Conservation (phyloP, 2,329 filamentous ascomycete species). For the Diplodia intermedia region DNA sequence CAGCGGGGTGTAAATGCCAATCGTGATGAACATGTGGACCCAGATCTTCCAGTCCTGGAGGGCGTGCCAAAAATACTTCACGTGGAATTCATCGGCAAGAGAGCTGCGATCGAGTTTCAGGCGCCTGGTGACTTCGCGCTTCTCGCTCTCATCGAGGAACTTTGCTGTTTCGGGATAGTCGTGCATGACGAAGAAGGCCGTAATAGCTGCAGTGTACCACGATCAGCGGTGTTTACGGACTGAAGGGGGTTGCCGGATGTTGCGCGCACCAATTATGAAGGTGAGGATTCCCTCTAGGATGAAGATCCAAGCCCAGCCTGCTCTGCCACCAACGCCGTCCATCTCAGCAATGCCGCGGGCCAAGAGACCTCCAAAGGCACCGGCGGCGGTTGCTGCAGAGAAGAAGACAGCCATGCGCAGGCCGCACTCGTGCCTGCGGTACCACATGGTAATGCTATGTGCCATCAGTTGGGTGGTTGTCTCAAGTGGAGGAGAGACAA, state of each 20-base stretch:
- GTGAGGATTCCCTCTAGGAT: conserved; percentile 44
- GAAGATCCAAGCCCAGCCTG: conserved; percentile 47
- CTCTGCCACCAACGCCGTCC: conserved; percentile 58
- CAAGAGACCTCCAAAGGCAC: conserved; percentile 66
- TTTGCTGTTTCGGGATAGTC: conserved; percentile 66
- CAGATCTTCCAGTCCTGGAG: conserved; percentile 53
- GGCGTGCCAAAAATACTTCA: conserved; percentile 49
- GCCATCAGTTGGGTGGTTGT: conserved; percentile 27
- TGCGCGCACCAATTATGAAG: conserved; percentile 40
- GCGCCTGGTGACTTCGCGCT: conserved; percentile 59
- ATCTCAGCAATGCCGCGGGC: conserved; percentile 66
- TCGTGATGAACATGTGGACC: conserved; percentile 51
- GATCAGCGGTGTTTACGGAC: background rate
- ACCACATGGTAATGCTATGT: conserved; percentile 67
- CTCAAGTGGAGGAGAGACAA: background rate
- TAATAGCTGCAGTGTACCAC: conserved; percentile 30
- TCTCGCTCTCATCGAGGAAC: conserved; percentile 60
- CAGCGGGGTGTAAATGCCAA: conserved; percentile 51
- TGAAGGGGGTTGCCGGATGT: no score
- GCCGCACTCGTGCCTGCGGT: conserved; percentile 65
- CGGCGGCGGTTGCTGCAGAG: conserved; percentile 63
- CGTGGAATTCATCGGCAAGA: conserved; percentile 48
- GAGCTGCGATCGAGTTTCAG: conserved; percentile 35
- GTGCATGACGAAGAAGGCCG: conserved; percentile 58
- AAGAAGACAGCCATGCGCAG: conserved; percentile 66